Conservation (phyloP, 257 asterid species). For the Solanum sparsipilum region DNA sequence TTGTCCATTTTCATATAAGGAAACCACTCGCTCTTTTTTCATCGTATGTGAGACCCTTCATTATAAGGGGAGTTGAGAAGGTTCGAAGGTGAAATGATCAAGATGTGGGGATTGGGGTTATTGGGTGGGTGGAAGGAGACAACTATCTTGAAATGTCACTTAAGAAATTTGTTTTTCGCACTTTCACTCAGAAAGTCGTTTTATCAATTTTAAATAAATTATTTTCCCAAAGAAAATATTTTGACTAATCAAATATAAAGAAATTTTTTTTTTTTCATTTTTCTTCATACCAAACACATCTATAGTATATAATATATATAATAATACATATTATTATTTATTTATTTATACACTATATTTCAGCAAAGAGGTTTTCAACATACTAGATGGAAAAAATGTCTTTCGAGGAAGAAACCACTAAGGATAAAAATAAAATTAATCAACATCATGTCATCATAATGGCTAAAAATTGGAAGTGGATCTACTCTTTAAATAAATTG, state of each 20-base stretch:
- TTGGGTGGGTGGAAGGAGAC: not conserved
- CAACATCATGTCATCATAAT: not conserved
- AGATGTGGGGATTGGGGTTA: not conserved
- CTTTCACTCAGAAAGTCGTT: not conserved
- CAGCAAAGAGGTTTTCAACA: not conserved
- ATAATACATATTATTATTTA: too few species aligned
- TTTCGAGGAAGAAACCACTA: not conserved
- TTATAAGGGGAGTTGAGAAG: not conserved
- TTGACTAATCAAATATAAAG: not conserved
- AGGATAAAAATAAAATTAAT: not conserved
- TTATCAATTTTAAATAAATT: not conserved
- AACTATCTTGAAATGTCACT: not conserved
- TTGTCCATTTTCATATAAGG: rapidly evolving
- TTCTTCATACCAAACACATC: not conserved
- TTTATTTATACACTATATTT: not conserved
- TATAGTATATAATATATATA: not conserved
- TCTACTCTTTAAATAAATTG: not conserved
- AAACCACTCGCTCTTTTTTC: not conserved
- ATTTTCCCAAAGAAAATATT: rapidly evolving
- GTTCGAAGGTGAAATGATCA: not conserved
- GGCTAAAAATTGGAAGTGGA: not conserved
- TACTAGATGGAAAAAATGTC: not conserved
- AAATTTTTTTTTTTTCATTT: not conserved
- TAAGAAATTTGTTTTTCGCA: not conserved
- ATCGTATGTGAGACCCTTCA: not conserved